phyloP scores from a whole-genome alignment of 148 eudicot genomes.

The Rhododendron ovatum region DNA sequence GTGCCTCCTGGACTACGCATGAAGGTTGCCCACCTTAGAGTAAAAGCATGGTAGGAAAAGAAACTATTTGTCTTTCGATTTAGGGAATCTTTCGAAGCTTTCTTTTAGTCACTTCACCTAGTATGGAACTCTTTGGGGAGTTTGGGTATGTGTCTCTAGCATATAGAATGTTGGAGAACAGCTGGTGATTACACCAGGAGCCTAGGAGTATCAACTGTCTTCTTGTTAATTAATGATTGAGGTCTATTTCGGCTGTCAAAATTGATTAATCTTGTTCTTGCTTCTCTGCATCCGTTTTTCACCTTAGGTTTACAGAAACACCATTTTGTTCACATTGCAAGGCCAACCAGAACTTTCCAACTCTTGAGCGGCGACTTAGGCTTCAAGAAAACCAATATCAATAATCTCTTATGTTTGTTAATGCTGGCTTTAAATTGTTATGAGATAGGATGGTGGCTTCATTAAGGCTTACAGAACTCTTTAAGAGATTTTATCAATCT shows the following conservation, averaged over 20 bases:
- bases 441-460: background rate
- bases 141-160: background rate
- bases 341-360: background rate
- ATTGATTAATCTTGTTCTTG: background rate
- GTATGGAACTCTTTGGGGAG: background rate
- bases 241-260: background rate
- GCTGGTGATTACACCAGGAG: background rate
- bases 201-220: background rate
- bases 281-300: background rate
- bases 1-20: background rate
- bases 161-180: background rate
- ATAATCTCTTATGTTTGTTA: too few relatives aligned
- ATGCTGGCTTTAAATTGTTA: too few relatives aligned
- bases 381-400: too few relatives aligned
- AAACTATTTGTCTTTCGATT: background rate
- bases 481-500: background rate
- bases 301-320: background rate
- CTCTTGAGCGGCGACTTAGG: too few relatives aligned
- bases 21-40: background rate
- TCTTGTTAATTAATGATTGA: background rate
- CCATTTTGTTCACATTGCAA: background rate
- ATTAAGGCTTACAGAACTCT: background rate
- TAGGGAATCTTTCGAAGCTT: background rate
- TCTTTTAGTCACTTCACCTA: background rate
- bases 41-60: background rate